Conservation (phyloP, 139 green algal genomes). For the Axilococcus clingmanii region DNA sequence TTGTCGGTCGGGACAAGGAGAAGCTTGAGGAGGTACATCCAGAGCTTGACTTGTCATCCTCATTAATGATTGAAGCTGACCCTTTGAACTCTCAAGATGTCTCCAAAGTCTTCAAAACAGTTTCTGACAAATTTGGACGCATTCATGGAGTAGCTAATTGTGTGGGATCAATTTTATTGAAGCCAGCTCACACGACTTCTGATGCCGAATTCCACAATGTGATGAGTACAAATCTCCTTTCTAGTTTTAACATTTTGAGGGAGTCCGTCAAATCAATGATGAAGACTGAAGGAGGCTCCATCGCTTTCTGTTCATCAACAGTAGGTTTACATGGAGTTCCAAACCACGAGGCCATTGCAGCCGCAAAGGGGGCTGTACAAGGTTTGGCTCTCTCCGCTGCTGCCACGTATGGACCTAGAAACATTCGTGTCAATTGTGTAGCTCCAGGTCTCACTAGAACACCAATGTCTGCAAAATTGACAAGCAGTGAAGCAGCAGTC, state of each 20-base stretch:
- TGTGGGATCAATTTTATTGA: slow-evolving; percentile 62
- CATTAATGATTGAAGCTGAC: slow-evolving; percentile 2
- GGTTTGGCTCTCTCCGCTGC: slow-evolving; percentile 48
- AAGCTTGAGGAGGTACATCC: slow-evolving; percentile 34
- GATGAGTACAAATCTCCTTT: slow-evolving; percentile 53
- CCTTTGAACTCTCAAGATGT: slow-evolving; percentile 18
- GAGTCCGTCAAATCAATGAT: slow-evolving; percentile 54
- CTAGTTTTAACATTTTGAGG: slow-evolving; percentile 65
- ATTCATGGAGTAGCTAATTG: slow-evolving; percentile 71
- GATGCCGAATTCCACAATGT: slow-evolving; percentile 42
- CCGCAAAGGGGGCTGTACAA: slow-evolving; percentile 65
- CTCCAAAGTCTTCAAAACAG: slow-evolving; percentile 27
- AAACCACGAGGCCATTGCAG: slow-evolving; percentile 78
- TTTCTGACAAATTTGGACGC: slow-evolving; percentile 24
- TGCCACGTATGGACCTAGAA: slow-evolving; percentile 65
- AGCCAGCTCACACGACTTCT: slow-evolving; percentile 56
- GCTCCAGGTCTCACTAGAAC: slow-evolving; percentile 53
- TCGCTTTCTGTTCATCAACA: slow-evolving; percentile 60
- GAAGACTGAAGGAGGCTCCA: slow-evolving; percentile 44
- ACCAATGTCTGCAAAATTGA: slow-evolving; percentile 48
- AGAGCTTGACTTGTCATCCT: slow-evolving; percentile 4
- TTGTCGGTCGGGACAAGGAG: slow-evolving; percentile 34
- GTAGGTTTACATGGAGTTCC: slow-evolving; percentile 20
- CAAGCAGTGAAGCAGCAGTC: slow-evolving; percentile 35
- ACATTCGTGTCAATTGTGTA: slow-evolving; percentile 75